Conservation (phyloP, 805 yeast genomes). For the Saturnispora dispora region DNA sequence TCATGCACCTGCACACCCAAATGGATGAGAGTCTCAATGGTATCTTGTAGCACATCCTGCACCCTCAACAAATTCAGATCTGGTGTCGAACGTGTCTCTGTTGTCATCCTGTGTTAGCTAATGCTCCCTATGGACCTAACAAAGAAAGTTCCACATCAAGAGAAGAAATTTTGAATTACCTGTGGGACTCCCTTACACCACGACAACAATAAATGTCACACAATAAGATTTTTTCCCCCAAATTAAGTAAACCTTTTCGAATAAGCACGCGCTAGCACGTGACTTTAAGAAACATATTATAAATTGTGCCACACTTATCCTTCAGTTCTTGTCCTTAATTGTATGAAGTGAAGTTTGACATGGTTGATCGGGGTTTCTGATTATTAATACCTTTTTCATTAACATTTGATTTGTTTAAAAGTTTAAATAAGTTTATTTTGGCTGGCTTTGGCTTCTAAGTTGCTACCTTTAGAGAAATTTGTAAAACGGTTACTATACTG, state of each 20-base stretch:
- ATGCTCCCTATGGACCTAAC: not conserved
- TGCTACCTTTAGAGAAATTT: not conserved
- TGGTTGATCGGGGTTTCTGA: not conserved
- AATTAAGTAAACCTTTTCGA: too few relatives aligned
- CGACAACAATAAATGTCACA: not conserved
- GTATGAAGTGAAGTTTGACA: not conserved
- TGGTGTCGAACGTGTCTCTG: constrained; percentile 17
- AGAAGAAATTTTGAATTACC: not conserved
- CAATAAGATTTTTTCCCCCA: too few relatives aligned
- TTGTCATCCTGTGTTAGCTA: constrained; percentile 19
- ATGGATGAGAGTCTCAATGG: constrained; percentile 77
- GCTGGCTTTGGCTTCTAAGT: not conserved
- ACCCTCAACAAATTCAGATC: constrained; percentile 16
- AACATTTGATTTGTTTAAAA: not conserved
- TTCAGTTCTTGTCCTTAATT: not conserved
- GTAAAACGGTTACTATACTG: not conserved
- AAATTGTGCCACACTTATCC: not conserved
- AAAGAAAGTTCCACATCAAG: not conserved
- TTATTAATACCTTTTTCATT: not conserved
- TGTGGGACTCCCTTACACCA: not conserved
- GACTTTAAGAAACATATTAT: not conserved
- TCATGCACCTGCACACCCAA: constrained; percentile 90
- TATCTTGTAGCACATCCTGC: constrained; percentile 36
- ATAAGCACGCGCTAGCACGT: not conserved
- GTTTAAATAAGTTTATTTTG: not conserved